Evolutionary conservation across 805 yeast genomes (phyloP), one percentile per base, ranked within the genome.

Genomic region (Candida succiphila): DNA sequence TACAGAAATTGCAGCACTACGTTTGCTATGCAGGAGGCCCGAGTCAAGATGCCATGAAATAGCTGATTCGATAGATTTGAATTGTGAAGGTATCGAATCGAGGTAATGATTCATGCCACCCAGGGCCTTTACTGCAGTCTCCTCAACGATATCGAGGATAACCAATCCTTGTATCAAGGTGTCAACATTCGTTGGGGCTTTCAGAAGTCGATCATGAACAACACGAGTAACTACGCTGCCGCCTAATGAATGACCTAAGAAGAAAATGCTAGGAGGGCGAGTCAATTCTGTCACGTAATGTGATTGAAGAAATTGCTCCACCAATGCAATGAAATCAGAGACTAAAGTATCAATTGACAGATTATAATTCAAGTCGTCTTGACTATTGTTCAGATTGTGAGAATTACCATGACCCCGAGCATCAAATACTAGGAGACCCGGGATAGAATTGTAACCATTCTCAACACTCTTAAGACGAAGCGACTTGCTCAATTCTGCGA

Each of bases 61-160:
- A 1, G 94, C 95, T 5, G 65, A 67, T 14, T 64, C 53, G 4
- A 71, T 40, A 1, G 72, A 57, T 0, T 47, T 41, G 42, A 92
- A 92, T 1, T 49, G 41, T 23, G 49, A 51, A 0, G 97, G 97
- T 27, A 92, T 61, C n/a, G 63, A 61, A 3, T 58, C 48, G 9
- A 92, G 61, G 39, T 83, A 83, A n/a, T 52, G 44, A 7, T 75
- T 69, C 84, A 92, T 88, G 4, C 74, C 63, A 4, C 50, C 47
- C 5, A 92, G 59, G 0, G 95, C 76, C 25, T 69, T 67, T 2
- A 81, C 65, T 0, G 97, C 96, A 0, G 92, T 79, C 38, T 88
- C 97, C 51, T 92, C 98, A 1, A 92, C 96, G 3, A 92, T 92
- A 54, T 92, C 99, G 14, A 92, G 58, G 65, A 88, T 75, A 0